Evolutionary conservation across 768 basidiomycete genomes (phyloP).

Genomic region (Rhizopogon vinicolor): DNA sequence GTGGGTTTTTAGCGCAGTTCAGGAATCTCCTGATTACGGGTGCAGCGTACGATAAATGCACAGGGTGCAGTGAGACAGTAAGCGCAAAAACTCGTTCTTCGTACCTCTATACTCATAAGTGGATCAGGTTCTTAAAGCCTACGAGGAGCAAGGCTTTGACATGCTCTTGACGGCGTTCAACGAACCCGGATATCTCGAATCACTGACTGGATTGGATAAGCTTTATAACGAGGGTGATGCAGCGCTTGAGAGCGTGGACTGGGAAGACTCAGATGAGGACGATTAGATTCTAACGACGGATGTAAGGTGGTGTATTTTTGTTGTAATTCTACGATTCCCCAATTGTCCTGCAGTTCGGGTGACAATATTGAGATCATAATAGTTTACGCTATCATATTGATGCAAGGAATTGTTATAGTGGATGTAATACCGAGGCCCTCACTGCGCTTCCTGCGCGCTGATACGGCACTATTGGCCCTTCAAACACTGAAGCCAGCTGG

Average conservation of each 20-base stretch:
- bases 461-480: no score
- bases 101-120: background rate
- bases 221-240: conserved; percentile 73
- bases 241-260: conserved; percentile 66
- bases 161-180: conserved; percentile 83
- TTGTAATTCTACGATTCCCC: background rate
- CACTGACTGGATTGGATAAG: conserved; percentile 73
- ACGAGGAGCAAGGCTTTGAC: conserved; percentile 73
- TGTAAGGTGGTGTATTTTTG: conserved; percentile 1
- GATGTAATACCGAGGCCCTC: background rate
- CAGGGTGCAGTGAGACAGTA: conserved; percentile 84
- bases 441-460: no score
- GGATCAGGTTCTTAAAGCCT: conserved; percentile 71
- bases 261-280: conserved; percentile 59
- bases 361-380: background rate
- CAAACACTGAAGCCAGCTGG: no score
- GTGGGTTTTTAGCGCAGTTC: conserved; percentile 88
- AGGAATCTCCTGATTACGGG: conserved; percentile 80
- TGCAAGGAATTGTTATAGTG: background rate
- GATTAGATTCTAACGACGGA: conserved; percentile 9
- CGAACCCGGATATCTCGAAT: conserved; percentile 70
- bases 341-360: background rate
- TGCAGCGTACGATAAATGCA: conserved; percentile 82
- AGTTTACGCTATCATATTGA: background rate
- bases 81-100: conserved; percentile 15